A percentile compares a stretch with the other conserved stretches of the same genome.
Conservation (phyloP, 257 asterid genomes). For the Forsythia suspensa region DNA sequence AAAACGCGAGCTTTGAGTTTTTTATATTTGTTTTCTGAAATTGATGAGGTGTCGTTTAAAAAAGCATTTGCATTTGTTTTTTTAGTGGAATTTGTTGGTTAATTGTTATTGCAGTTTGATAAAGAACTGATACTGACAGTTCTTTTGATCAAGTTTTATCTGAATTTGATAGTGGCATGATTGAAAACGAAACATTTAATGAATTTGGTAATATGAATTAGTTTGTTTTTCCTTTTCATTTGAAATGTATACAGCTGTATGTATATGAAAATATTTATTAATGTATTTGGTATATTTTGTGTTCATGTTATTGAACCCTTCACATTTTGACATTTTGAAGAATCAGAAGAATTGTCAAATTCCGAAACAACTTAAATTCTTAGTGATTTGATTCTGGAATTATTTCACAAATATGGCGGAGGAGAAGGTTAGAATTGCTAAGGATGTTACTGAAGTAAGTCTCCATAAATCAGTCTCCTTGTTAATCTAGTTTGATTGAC, state of each 20-base stretch:
- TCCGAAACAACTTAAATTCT: neutral
- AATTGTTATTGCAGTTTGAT: neutral
- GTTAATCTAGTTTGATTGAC: constrained; percentile 7
- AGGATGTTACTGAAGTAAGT: constrained; percentile 92
- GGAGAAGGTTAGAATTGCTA: constrained; percentile 70
- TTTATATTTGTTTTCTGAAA: neutral
- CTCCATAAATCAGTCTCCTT: constrained; percentile 15
- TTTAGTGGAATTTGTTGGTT: neutral
- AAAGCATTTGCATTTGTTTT: neutral
- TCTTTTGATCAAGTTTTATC: too few relatives aligned
- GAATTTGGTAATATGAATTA: neutral
- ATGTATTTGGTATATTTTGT: neutral
- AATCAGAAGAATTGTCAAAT: neutral
- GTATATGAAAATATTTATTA: too few relatives aligned
- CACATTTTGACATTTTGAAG: neutral
- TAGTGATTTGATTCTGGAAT: constrained; percentile 40
- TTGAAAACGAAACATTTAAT: too few relatives aligned
- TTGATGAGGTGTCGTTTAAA: neutral
- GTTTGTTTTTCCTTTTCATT: neutral
- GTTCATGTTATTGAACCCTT: neutral
- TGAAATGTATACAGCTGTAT: neutral
- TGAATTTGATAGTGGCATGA: neutral
- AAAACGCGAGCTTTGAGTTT: too few relatives aligned
- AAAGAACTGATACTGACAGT: neutral
- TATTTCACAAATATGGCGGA: constrained; percentile 50